Base-by-base conservation (phyloP, 2,329 filamentous ascomycete genomes). In the Aspergillus terreus region DNA sequence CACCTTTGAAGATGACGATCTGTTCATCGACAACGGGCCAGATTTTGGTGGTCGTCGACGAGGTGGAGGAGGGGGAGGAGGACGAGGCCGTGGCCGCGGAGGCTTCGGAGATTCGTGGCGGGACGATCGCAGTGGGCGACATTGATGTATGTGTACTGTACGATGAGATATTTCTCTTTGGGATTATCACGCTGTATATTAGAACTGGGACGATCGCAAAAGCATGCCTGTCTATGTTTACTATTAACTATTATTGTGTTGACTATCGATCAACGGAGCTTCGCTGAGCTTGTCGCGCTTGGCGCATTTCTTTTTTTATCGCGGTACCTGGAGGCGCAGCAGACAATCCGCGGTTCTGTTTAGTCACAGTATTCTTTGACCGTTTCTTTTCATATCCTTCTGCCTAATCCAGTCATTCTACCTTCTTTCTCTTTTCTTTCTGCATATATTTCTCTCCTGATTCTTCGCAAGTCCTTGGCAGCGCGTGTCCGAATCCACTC, bases 11-110 rank as follows among this genome's bases (percentile, higher is more conserved):
- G 75, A 84, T 50, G 78, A 77, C 1, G 82, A 85, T 53, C 64
- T 71, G 5, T 83, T 91, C 49, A 86, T 91, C 42, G 87, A 91
- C 66, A 79, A 85, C 49, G 88, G 87, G 12, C 82, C 82, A 14
- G 88, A 91, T 66, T 83, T 50, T 49, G 56, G 27, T 3, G 7
- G 27, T 30, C 27, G 59, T 11, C 45, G 51, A n/a, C 51, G 50
- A 43, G 50, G 56, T 52, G 58, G 56, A 14, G 46, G 56, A 9
- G 14, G 19, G 5, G 19, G 56, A 10, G n/a, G n/a, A 7, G 56
- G 58, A 32, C 50, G 57, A 25, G 59, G 74, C 9, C 59, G 63
- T 58, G 59, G 64, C 54, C 52, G 55, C 49, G 62, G 56, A 48
- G 63, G 50, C 30, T 66, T 61, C 58, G 59, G 61, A 21, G 54